phyloP scores from a whole-genome alignment of 108 stramenopile genomes.

The Fragilaria radians region DNA sequence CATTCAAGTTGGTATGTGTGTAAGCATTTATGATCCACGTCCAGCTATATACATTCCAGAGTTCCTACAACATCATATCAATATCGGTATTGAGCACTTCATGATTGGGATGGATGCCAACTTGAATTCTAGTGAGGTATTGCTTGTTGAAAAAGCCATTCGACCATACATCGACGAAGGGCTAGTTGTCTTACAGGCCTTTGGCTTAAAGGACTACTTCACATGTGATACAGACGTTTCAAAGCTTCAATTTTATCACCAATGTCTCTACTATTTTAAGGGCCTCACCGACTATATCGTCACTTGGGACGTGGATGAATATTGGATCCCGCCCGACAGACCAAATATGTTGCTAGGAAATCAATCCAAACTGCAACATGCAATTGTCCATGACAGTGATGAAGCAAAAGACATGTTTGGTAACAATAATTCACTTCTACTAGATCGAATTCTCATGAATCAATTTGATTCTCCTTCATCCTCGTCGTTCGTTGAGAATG shows the following conservation, averaged over 20 bases:
- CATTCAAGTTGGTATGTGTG: constrained; percentile 9
- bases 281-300: constrained; percentile 19
- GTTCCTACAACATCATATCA: constrained; percentile 18
- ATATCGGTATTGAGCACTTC: constrained; percentile 16
- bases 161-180: constrained; percentile 3
- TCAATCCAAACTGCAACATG: no score
- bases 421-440: no score
- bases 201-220: not conserved
- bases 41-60: constrained; percentile 6
- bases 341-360: no score
- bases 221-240: not conserved
- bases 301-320: constrained; percentile 30
- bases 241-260: constrained; percentile 22
- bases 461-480: no score
- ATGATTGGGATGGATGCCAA: constrained; percentile 6
- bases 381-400: no score
- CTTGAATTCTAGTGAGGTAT: not conserved
- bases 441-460: no score
- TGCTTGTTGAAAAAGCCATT: not conserved
- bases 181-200: not conserved
- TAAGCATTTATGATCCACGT: constrained; percentile 3
- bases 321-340: no score
- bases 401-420: no score
- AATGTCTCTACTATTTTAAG: constrained; percentile 25
- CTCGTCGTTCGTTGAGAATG: no score